phyloP scores from a whole-genome alignment of 345 rosid species.

The Citrus hindsii region DNA sequence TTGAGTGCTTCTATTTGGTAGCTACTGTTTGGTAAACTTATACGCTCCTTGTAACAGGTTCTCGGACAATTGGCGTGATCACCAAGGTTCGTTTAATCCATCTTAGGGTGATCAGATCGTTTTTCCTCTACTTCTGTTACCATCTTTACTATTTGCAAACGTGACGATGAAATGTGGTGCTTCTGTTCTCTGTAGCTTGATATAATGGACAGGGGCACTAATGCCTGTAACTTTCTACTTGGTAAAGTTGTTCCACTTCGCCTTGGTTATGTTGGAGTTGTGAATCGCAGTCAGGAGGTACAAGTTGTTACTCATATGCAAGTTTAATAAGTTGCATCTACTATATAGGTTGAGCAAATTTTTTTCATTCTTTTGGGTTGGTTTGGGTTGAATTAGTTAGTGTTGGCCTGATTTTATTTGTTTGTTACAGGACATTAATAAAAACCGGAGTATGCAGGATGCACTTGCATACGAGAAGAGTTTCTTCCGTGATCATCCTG shows the following conservation, averaged over 20 bases:
- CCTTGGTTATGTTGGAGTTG: conserved; percentile 71
- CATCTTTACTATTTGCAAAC: conserved; percentile 5
- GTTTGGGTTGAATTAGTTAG: neutral
- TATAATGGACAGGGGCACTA: conserved; percentile 72
- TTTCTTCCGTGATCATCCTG: conserved; percentile 53
- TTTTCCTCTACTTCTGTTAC: neutral
- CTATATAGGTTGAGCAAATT: neutral
- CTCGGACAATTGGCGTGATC: conserved; percentile 64
- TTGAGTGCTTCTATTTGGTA: conserved; percentile 3
- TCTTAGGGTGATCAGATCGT: neutral
- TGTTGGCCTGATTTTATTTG: neutral
- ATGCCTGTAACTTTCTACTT: conserved; percentile 59
- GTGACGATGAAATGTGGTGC: neutral
- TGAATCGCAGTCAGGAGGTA: conserved; percentile 74
- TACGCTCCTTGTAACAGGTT: conserved; percentile 36
- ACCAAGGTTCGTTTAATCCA: conserved; percentile 48
- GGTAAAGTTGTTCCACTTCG: conserved; percentile 60
- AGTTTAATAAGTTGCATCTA: neutral
- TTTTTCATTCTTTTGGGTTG: neutral
- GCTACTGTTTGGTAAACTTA: conserved; percentile 13
- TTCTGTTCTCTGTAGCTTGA: conserved; percentile 46
- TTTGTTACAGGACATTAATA: conserved; percentile 49
- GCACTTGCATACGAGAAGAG: conserved; percentile 50
- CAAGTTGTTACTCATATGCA: neutral
- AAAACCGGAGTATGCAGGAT: conserved; percentile 51